These are phyloP conservation scores for Hymenoscyphus occultus DNA, from an alignment of 2,329 filamentous ascomycete species.

Conservation along the genomic window DNA sequence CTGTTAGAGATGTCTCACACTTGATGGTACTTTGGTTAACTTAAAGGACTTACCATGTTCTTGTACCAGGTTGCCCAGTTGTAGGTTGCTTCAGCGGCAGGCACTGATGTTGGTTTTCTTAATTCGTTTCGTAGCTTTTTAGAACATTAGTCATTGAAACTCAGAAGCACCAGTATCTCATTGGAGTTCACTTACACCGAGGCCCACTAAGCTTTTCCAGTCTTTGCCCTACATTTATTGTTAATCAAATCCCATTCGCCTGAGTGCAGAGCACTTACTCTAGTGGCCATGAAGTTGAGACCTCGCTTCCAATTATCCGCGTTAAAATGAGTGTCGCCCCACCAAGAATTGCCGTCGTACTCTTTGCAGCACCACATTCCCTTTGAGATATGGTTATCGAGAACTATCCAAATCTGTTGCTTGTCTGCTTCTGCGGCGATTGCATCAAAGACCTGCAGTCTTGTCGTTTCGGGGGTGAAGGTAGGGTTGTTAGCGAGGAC, in stretches of 20 bases:
- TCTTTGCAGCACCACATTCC: constrained; percentile 55
- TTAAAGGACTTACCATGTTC: constrained; percentile 37
- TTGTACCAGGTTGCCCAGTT: constrained; percentile 44
- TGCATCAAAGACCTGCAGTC: constrained; percentile 55
- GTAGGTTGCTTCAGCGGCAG: constrained; percentile 33
- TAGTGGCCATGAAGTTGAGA: constrained; percentile 54
- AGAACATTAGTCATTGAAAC: neutral
- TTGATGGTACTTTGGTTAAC: constrained; percentile 29
- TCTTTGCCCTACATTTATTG: neutral
- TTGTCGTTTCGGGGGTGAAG: constrained; percentile 51
- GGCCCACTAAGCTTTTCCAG: constrained; percentile 8
- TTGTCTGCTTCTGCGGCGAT: constrained; percentile 54
- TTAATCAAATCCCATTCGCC: neutral
- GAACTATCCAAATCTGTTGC: constrained; percentile 53
- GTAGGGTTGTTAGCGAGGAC: constrained; percentile 54
- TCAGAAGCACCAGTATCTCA: neutral
- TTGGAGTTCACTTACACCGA: neutral
- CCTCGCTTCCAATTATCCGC: constrained; percentile 58
- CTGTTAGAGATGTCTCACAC: neutral
- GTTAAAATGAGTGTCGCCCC: constrained; percentile 55
- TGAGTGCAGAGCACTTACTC: constrained; percentile 42
- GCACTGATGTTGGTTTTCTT: constrained; percentile 21
- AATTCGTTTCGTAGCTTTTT: neutral
- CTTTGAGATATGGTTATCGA: constrained; percentile 59
- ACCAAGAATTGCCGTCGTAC: constrained; percentile 56